Evolutionary conservation across 305 asterid genomes (phyloP), one percentile per base, ranked within the genome.

Genomic region (Vinca major): DNA sequence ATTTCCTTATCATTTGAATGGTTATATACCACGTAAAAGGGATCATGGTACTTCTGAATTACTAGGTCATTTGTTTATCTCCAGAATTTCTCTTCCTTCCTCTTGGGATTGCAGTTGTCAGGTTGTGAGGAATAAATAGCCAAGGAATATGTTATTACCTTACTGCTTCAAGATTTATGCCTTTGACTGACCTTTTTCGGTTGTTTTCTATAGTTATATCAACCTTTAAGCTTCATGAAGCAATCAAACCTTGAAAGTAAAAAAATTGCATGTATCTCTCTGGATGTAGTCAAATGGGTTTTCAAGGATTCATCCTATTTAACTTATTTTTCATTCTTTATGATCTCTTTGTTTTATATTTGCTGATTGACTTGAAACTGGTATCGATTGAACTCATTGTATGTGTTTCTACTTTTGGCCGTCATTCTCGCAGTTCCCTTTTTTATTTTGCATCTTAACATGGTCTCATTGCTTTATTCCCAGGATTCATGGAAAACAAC

Each of bases 401-500:
- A 41, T 2, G 8, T 56, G 43, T 41, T 56, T 26, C 62, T 56
- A 11, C 3, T 21, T 55, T 55, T 20, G 3, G 7, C 3, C 20
- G 5, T 55, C 62, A 55, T 21, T 26, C 39, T 20, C 12, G 40
- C 40, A 26, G 62, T 57, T 37, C 21, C 2, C 11, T 36, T 40
- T 19, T 19, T 9, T 26, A 37, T 37, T 37, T 37, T 14, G 7
- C 36, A 60, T 6, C 10, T 16, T 65, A n/a, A 19, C 56, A 51
- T 48, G 33, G 60, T 74, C 8, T 65, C 52, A 5, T 48, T 48
- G 2, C 52, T 58, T 5, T 62, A 48, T 75, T n/a, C 65, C 47
- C 5, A 92, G 97, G 98, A 92, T 83, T 85, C 96, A 44, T 92
- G 95, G 97, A 89, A 82, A 81, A 92, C 98, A 4, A 83, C 97